Base-by-base conservation (phyloP, 306 rosid genomes). In the Begonia loranthoides region DNA sequence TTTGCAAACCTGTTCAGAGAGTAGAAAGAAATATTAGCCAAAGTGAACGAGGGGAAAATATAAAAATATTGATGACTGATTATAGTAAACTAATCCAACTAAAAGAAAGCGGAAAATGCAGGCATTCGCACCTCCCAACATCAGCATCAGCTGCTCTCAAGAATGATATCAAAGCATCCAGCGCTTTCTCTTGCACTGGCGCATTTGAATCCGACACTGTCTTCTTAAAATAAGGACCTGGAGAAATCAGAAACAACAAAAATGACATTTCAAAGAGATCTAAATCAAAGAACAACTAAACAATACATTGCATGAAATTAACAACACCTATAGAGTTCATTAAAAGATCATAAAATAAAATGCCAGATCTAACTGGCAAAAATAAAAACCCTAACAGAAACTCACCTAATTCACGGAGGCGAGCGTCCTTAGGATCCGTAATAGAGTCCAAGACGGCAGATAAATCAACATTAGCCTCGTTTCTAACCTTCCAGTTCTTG, bases 401-500 rank as follows among this genome's bases (percentile, higher is more conserved):
- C 80, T 50, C 9, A 87, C 99, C 96, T 48, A 92, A 83, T 67
- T 92, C 99, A 34, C 99, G 99, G 56, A 92, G 73, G 59, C 99
- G 94, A 57, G 74, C 17, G 72, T 87, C 99, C 73, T 92, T 92
- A 11, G 99, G 99, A 75, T 92, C 99, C 73, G 94, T 10, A 24
- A 92, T 87, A 71, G 99, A 92, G 78, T 87, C 96, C 49, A 88
- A 92, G 13, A 92, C 66, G 9, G 94, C 71, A 1, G 88, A 87
- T 76, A 92, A 74, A 71, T 92, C 99, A 52, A 83, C 68, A 55
- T 87, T 92, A 4, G 96, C 99, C 69, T 92, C 99, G 46, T 76
- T 87, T 50, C 99, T 73, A 2, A 92, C 99, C 81, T 92, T 92
- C 99, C 99, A 92, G 73, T 81, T 92, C 89, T 92, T 92, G 71